Evolutionary conservation across 768 basidiomycete genomes (phyloP).

Genomic region (Mycena haematopus): DNA sequence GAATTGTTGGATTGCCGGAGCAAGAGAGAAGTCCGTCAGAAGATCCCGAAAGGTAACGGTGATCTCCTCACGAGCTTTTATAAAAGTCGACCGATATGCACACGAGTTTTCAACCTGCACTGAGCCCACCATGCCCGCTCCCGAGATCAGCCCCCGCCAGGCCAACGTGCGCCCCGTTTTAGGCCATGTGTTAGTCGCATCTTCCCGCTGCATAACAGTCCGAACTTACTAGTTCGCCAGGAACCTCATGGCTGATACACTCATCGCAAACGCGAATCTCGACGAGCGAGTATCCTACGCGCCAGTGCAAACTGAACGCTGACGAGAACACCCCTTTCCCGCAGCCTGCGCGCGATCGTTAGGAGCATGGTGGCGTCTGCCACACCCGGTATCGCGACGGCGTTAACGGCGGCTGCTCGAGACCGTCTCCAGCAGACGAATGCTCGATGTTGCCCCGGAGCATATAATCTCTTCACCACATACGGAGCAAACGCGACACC

Average conservation of each 20-base stretch:
- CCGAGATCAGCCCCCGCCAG: conserved; percentile 7
- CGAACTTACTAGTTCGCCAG: neutral
- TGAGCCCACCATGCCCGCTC: conserved; percentile 19
- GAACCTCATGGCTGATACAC: conserved; percentile 31
- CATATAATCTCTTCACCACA: conserved; percentile 16
- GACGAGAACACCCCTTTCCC: neutral
- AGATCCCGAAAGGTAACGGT: conserved; percentile 3
- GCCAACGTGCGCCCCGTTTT: conserved; percentile 20
- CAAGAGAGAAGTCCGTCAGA: conserved; percentile 16
- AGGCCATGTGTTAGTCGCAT: conserved; percentile 22
- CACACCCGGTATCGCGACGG: conserved; percentile 27
- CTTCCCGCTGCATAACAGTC: neutral
- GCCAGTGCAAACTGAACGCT: neutral
- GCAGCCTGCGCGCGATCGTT: conserved; percentile 28
- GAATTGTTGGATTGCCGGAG: conserved; percentile 1
- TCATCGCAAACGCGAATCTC: conserved; percentile 29
- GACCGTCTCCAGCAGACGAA: conserved; percentile 27
- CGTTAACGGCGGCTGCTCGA: conserved; percentile 26
- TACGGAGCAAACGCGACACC: conserved; percentile 9
- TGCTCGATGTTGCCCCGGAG: conserved; percentile 3
- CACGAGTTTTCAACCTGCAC: conserved; percentile 1
- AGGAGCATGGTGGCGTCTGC: conserved; percentile 31
- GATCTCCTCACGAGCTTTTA: conserved; percentile 17
- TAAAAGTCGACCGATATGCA: conserved; percentile 15
- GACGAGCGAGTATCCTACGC: conserved; percentile 20